Percentiles rank a stretch among this genome's conserved stretches.
Evolutionary conservation across 768 basidiomycete species (phyloP).

Genomic region (Collybia mongolica): DNA sequence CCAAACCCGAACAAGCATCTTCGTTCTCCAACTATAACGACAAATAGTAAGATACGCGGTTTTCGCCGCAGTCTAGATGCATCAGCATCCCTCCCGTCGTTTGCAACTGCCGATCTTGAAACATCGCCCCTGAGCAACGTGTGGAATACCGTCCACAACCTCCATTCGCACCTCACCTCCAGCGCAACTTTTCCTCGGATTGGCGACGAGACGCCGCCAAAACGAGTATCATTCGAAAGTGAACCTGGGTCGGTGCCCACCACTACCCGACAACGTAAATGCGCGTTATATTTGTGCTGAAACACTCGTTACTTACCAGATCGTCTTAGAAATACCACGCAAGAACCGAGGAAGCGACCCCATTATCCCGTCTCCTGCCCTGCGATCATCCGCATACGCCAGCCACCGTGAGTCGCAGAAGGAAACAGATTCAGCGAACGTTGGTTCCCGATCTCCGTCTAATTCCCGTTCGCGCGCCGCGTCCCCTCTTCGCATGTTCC

Average conservation of each 20-base stretch:
- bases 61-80: conserved; percentile 41
- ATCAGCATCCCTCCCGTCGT: conserved; percentile 40
- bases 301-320: neutral
- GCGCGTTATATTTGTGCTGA: neutral
- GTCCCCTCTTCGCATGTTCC: conserved; percentile 62
- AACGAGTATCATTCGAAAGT: conserved; percentile 57
- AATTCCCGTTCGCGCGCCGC: conserved; percentile 50
- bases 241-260: conserved; percentile 41
- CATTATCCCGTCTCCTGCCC: conserved; percentile 29
- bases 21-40: conserved; percentile 28
- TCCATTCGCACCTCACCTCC: conserved; percentile 1
- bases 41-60: conserved; percentile 25
- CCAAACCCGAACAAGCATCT: conserved; percentile 32
- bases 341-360: conserved; percentile 32
- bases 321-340: conserved; percentile 27
- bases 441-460: conserved; percentile 44
- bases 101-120: conserved; percentile 26
- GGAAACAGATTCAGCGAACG: conserved; percentile 19
- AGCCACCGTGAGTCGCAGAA: conserved; percentile 18
- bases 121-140: conserved; percentile 18
- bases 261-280: conserved; percentile 37
- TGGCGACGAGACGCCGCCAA: conserved; percentile 39
- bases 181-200: conserved; percentile 22
- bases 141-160: conserved; percentile 15
- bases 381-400: conserved; percentile 22